These are phyloP conservation scores for Trichopus zeylanicus DNA, from an alignment of 116 monocot species.

Conservation along the genomic window DNA sequence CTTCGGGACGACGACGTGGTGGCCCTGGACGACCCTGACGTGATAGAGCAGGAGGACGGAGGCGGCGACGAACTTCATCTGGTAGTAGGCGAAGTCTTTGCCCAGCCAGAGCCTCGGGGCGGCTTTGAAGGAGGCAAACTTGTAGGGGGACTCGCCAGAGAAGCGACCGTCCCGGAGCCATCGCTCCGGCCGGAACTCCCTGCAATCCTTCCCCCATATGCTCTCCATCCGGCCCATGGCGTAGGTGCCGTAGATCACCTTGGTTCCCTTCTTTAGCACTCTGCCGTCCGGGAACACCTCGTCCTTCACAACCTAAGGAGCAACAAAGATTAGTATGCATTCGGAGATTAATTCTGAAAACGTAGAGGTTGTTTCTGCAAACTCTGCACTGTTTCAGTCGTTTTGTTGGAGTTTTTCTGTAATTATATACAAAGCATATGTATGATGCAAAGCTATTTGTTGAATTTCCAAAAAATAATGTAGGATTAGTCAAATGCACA, in stretches of 20 bases:
- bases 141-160: constrained; percentile 80
- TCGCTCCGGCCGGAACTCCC: constrained; percentile 81
- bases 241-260: constrained; percentile 85
- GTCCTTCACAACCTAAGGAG: constrained; percentile 53
- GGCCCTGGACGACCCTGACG: constrained; percentile 48
- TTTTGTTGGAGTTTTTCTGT: too few species aligned
- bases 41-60: constrained; percentile 63
- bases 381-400: too few species aligned
- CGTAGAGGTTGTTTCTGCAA: too few species aligned
- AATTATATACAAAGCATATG: too few species aligned
- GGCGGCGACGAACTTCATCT: constrained; percentile 81
- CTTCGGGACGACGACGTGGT: constrained; percentile 66
- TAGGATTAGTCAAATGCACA: too few species aligned
- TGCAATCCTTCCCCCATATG: constrained; percentile 88
- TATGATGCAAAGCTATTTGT: too few species aligned
- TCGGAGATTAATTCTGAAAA: too few species aligned
- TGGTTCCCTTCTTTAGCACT: constrained; percentile 77
- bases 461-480: too few species aligned
- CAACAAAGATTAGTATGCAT: too few species aligned
- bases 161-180: constrained; percentile 77
- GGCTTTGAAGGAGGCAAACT: constrained; percentile 90
- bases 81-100: constrained; percentile 90
- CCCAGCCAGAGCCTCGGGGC: constrained; percentile 83
- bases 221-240: constrained; percentile 90
- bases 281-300: constrained; percentile 87